phyloP scores from a whole-genome alignment of 2,329 filamentous ascomycete species.

The Diaporthe vexans region DNA sequence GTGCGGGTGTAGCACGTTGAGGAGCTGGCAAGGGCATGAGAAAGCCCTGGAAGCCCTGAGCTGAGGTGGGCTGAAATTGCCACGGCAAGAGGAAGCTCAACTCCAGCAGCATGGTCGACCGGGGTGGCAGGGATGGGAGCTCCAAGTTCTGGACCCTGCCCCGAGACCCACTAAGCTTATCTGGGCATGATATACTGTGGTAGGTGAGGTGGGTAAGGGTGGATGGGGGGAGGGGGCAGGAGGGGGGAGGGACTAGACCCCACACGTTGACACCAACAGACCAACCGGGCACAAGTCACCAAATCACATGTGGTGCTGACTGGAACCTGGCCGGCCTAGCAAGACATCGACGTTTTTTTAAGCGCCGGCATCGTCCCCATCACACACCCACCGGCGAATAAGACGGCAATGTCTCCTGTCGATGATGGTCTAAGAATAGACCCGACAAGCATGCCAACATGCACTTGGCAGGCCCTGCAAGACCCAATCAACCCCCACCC shows the following conservation, averaged over 20 bases:
- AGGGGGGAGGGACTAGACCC: not conserved
- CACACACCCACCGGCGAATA: conserved; percentile 9
- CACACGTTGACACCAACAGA: conserved; percentile 16
- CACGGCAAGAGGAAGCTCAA: not conserved
- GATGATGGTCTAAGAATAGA: conserved; percentile 35
- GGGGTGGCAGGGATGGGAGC: conserved; percentile 17
- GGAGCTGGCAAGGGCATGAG: not conserved
- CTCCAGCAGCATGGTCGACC: not conserved
- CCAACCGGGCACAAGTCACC: conserved; percentile 17
- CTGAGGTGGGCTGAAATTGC: conserved; percentile 19
- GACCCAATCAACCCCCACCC: conserved; percentile 1
- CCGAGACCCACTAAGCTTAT: conserved; percentile 28
- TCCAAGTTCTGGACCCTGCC: conserved; percentile 21
- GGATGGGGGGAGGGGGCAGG: too few relatives aligned
- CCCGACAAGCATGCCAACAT: conserved; percentile 15
- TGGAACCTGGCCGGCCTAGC: not conserved
- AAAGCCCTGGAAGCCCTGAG: conserved; percentile 3
- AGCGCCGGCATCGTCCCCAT: conserved; percentile 28
- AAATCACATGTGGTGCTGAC: conserved; percentile 26
- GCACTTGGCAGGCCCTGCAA: conserved; percentile 12
- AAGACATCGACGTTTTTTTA: conserved; percentile 23
- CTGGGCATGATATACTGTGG: not conserved
- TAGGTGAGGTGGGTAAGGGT: not conserved
- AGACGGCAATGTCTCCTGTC: conserved; percentile 28
- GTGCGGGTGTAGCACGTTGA: not conserved